Percentiles rank a stretch among this genome's conserved stretches.
Evolutionary conservation across 1,139 yeast genomes (phyloP).

Genomic region (Pichia sp.): DNA sequence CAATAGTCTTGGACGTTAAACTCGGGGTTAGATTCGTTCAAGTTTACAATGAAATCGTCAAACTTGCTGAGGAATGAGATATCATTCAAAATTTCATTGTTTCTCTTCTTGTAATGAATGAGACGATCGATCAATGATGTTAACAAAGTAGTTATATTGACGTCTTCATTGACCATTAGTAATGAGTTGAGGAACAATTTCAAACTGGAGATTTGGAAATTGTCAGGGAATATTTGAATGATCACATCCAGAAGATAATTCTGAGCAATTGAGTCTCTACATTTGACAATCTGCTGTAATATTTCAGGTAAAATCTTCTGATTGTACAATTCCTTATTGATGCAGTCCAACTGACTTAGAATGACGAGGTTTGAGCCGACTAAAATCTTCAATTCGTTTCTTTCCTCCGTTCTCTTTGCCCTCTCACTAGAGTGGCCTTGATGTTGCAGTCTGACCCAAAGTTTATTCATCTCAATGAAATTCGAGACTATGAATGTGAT

Average conservation of each 20-base stretch:
- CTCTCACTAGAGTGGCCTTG: conserved; percentile 90
- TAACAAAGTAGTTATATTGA: conserved; percentile 60
- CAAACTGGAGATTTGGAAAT: conserved; percentile 75
- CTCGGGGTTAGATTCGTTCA: conserved; percentile 54
- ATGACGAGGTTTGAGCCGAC: conserved; percentile 92
- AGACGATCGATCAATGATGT: conserved; percentile 68
- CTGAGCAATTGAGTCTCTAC: conserved; percentile 88
- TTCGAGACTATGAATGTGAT: conserved; percentile 72
- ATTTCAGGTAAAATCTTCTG: conserved; percentile 66
- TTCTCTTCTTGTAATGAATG: conserved; percentile 38
- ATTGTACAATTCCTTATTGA: conserved; percentile 56
- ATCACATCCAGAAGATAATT: conserved; percentile 83
- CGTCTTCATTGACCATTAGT: conserved; percentile 49
- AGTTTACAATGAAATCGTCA: conserved; percentile 54
- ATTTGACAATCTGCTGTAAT: conserved; percentile 86
- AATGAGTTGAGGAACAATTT: conserved; percentile 60
- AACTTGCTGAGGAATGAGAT: conserved; percentile 47
- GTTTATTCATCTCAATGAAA: conserved; percentile 93
- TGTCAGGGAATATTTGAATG: conserved; percentile 92
- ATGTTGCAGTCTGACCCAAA: conserved; percentile 95
- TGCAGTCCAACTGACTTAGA: conserved; percentile 77
- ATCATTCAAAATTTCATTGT: conserved; percentile 17
- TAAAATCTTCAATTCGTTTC: conserved; percentile 82
- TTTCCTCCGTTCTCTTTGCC: conserved; percentile 64
- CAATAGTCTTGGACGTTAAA: conserved; percentile 60